Evolutionary conservation across 108 stramenopile species (phyloP), one percentile per base, ranked within the genome.

Genomic region (Mayamaea pseudoterrestris): DNA sequence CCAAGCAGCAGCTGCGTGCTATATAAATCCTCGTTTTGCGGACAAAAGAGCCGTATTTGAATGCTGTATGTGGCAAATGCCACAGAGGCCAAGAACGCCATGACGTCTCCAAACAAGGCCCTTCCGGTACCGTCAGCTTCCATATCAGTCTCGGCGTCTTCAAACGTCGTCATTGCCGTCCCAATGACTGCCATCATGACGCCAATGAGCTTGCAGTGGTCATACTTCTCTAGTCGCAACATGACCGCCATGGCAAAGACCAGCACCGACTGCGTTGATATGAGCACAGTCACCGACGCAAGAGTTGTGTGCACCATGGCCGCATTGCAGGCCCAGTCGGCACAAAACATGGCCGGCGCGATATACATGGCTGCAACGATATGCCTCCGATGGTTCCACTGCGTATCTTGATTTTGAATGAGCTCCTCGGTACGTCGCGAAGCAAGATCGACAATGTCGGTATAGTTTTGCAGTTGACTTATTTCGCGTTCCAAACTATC

Each of bases 1-100:
- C 62, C 62, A 47, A 63, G 27, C 16, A 63, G 41, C 12, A 63
- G 50, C 24, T 41, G 46, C 55, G 58, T 43, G 25, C 48, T 57
- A 29, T 57, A 63, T n/a, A 63, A 24, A 0, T 56, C 47, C 35
- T 63, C 62, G 29, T 63, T 50, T 29, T 63, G 30, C 16, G 62
- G 62, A 43, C 55, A 57, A 18, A 51, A 42, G 4, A 57, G 26
- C 24, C 56, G 29, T 13, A 57, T 57, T 63, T 63, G 56, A 29
- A 63, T 36, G 14, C 56, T 53, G 22, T 63, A 63, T 28, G 35
- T 25, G 21, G 50, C 63, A 30, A 58, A 64, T 16, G 27, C 26
- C 27, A 58, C 4, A 5, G 56, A 49, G 2, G 63, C 56, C 22
- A 58, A 11, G 7, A 64, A 12, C 5, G 63, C 57, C 17, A 58